Base-by-base conservation (phyloP, 202 grass and related monocot genomes). In the Saccharum hybrid region DNA sequence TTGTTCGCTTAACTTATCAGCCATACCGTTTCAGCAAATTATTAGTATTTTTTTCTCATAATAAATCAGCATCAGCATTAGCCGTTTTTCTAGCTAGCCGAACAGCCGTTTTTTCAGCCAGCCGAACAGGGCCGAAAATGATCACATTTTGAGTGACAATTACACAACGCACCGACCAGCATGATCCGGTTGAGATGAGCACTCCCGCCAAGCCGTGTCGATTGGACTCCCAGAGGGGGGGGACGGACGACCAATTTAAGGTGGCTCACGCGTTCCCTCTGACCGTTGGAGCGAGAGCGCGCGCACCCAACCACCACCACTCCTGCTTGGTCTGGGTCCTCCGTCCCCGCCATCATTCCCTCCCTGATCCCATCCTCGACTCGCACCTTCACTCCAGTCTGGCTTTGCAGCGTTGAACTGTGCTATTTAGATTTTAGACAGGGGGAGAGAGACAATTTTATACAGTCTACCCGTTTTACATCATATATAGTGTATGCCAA, bases 181-280 rank as follows among this genome's bases (percentile, higher is more conserved):
- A 57, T 21, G 7, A 9, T 21, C 54, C 7, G 8, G 54, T 57
- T 57, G 19, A 21, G 8, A 57, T 3, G 54, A 57, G 52, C 18
- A 21, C 18, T 56, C 51, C 51, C 16, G 51, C 51, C 18, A 56
- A 56, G 52, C 54, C 10, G n/a, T 10, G 10, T 59, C 8, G n/a
- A 57, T 21, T 21, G 52, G 16, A 5, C 0, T 3, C 2, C 42
- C 42, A 11, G 3, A 2, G 48, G 46, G 12, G 16, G n/a, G 51
- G 21, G n/a, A 22, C 15, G 46, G 65, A 19, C 66, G 14, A 15
- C 0, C 22, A 56, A 74, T 80, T 80, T 72, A 86, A 61, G 59
- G 34, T 64, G 72, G 31, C 42, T 87, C 85, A 87, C 79, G 72
- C 43, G 42, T 83, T 83, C 64, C 54, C 21, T 48, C 8, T 86